Evolutionary conservation across 2,329 filamentous ascomycete genomes (phyloP).

Genomic region (Fusarium domesticum): DNA sequence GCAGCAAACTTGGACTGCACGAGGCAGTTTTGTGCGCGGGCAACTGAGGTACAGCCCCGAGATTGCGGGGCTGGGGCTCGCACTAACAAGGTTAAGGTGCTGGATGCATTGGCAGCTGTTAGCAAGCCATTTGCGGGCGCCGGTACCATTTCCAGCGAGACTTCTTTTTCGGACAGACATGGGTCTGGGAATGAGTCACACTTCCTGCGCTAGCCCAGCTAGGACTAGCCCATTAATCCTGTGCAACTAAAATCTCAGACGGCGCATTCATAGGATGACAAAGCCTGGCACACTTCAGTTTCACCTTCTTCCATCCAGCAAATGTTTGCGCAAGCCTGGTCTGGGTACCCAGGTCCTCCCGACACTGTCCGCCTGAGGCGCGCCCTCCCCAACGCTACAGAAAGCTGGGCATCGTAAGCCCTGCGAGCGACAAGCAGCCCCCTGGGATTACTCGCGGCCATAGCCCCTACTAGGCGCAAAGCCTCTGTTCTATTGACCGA

Average conservation of each 20-base stretch:
- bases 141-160: constrained; percentile 17
- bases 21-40: constrained; percentile 23
- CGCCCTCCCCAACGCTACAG: neutral
- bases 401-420: neutral
- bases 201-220: constrained; percentile 29
- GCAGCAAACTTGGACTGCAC: constrained; percentile 36
- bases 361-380: neutral
- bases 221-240: constrained; percentile 28
- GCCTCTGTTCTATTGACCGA: neutral
- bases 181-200: constrained; percentile 37
- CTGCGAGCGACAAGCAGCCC: neutral
- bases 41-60: constrained; percentile 10
- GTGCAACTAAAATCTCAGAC: constrained; percentile 23
- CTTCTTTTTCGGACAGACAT: constrained; percentile 28
- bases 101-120: constrained; percentile 1
- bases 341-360: neutral
- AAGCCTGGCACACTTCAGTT: neutral
- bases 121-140: constrained; percentile 4
- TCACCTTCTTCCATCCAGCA: neutral
- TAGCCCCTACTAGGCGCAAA: neutral
- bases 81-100: constrained; percentile 11
- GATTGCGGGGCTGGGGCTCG: constrained; percentile 21
- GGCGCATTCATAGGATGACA: constrained; percentile 16
- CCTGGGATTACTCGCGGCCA: neutral
- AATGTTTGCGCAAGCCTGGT: neutral